Conservation (phyloP, 495 filamentous ascomycete genomes). For the Evansstolkia leycettana region DNA sequence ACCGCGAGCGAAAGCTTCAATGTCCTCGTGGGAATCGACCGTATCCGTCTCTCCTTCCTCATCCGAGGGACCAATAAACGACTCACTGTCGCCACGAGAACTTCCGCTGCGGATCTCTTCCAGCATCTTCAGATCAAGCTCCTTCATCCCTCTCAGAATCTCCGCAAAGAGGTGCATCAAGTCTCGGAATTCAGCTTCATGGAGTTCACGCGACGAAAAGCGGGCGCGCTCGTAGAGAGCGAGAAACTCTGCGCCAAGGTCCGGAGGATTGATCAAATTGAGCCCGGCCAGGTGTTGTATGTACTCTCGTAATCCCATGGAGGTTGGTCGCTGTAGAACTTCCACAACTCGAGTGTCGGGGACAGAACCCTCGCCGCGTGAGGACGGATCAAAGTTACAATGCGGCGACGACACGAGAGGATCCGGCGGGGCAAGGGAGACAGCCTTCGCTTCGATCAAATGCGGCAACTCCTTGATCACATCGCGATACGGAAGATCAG, state of each 20-base stretch:
- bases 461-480: slow-evolving; percentile 84
- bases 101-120: slow-evolving; percentile 25
- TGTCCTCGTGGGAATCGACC: slow-evolving; percentile 14
- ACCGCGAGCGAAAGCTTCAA: slow-evolving; percentile 9
- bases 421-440: slow-evolving; percentile 65
- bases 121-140: slow-evolving; percentile 38
- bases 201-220: slow-evolving; percentile 51
- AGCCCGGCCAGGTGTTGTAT: slow-evolving; percentile 55
- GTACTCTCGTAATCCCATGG: slow-evolving; percentile 75
- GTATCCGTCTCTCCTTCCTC: slow-evolving; percentile 37
- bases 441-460: slow-evolving; percentile 85
- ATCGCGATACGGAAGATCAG: slow-evolving; percentile 64
- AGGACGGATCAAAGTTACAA: slow-evolving; percentile 21
- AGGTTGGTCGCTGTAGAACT: slow-evolving; percentile 53
- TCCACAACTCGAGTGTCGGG: slow-evolving; percentile 54
- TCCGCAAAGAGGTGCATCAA: slow-evolving; percentile 85
- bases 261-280: slow-evolving; percentile 47
- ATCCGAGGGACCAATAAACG: slow-evolving; percentile 29
- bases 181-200: slow-evolving; percentile 59
- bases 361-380: slow-evolving; percentile 12
- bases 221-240: slow-evolving; percentile 69
- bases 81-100: slow-evolving; percentile 23
- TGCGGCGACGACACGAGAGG: slow-evolving; percentile 13
- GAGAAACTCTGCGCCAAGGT: slow-evolving; percentile 51
- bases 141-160: slow-evolving; percentile 62